phyloP scores from a whole-genome alignment of 2,329 filamentous ascomycete species.

The Camillea tinctor region DNA sequence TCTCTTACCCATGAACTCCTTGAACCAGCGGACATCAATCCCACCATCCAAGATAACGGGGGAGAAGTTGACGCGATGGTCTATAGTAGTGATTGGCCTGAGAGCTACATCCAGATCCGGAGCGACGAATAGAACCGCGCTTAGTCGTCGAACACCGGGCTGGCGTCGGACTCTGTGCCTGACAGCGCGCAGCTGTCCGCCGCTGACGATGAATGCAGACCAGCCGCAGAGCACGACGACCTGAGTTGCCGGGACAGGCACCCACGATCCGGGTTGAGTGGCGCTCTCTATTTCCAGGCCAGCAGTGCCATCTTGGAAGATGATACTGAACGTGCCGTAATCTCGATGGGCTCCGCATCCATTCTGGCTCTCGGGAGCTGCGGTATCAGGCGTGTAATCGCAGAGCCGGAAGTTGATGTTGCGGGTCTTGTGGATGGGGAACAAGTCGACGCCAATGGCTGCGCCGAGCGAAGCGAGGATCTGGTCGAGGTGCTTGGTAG shows the following conservation, averaged over 20 bases:
- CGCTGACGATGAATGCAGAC: conserved; percentile 4
- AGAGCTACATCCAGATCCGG: conserved; percentile 3
- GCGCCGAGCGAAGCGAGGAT: neutral
- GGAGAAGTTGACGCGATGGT: conserved; percentile 2
- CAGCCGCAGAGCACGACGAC: conserved; percentile 6
- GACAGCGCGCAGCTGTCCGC: conserved; percentile 3
- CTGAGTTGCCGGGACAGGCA: conserved; percentile 1
- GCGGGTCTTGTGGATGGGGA: conserved; percentile 4
- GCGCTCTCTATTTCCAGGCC: conserved; percentile 4
- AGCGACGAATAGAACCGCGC: conserved; percentile 7
- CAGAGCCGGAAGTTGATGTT: conserved; percentile 9
- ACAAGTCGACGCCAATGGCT: neutral
- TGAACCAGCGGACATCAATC: conserved; percentile 9
- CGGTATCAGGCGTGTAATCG: conserved; percentile 4
- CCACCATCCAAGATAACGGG: conserved; percentile 1
- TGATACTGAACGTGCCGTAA: conserved; percentile 5
- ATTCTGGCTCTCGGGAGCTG: conserved; percentile 2
- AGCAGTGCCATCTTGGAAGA: conserved; percentile 5
- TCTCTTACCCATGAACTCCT: conserved; percentile 13
- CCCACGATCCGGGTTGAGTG: neutral
- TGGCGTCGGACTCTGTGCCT: conserved; percentile 3
- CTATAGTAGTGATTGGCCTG: neutral
- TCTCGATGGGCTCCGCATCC: conserved; percentile 6
- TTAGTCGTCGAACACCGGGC: conserved; percentile 5
- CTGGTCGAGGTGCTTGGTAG: conserved; percentile 1